Base-by-base conservation (phyloP, 2,329 filamentous ascomycete genomes). In the Fusarium foetens region DNA sequence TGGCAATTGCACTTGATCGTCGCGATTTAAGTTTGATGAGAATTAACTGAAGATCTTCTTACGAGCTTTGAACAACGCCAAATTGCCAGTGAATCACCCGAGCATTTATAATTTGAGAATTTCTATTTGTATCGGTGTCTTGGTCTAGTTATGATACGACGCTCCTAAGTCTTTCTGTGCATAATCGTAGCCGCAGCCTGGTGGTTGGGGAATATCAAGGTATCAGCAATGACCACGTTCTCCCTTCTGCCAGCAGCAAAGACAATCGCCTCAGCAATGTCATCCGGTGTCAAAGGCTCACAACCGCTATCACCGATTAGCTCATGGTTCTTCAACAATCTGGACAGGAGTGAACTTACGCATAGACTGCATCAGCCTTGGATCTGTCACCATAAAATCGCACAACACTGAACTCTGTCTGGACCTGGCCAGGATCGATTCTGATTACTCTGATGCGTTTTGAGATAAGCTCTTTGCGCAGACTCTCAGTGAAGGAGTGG, bases 371-470 rank as follows among this genome's bases (percentile, higher is more conserved):
- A 84, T 96, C 93, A 6, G 94, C 94, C 86, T 97, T 97, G 64
- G 87, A 81, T 85, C 94, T 95, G 80, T 98, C 94, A 4, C 94
- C 94, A 67, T 93, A 90, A 81, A 95, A 97, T 68, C 94, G 88
- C 39, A 97, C 93, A 14, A 97, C 86, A 1, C 92, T 95, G 82
- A 97, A 97, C 80, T 97, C 93, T n/a, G 94, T 97, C 86, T 97
- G 94, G 41, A 97, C 94, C 83, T 97, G 94, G 27, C 94, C 94
- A 0, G 94, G 94, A 78, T 97, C 95, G 74, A 97, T 88, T 80
- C 94, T 92, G 68, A 97, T 97, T 66, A 97, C 87, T 58, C 94
- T 86, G 69, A 97, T 93, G 58, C 93, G 86, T 29, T 92, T 93
- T 8, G 92, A 86, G 72, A 97, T 92, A 61, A 97, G 86, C 83